phyloP scores from a whole-genome alignment of 148 eudicot genomes.

The Limonium bicolor region DNA sequence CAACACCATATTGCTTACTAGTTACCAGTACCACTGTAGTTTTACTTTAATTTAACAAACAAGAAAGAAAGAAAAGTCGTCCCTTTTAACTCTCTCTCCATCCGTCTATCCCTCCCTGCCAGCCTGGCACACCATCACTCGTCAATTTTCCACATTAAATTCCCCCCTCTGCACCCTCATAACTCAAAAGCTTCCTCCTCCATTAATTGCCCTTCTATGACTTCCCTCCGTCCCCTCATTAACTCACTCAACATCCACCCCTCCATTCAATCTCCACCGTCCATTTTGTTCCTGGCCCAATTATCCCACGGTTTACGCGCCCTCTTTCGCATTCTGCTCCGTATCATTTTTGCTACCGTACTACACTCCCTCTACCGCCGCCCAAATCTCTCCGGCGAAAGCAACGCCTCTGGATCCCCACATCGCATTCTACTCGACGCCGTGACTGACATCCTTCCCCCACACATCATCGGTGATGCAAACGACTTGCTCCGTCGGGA shows the following conservation, averaged over 20 bases:
- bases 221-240: neutral
- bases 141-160: constrained; percentile 21
- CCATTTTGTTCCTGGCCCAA: neutral
- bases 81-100: constrained; percentile 13
- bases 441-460: constrained; percentile 26
- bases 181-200: constrained; percentile 6
- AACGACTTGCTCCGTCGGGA: constrained; percentile 35
- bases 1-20: neutral
- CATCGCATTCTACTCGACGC: constrained; percentile 51
- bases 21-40: no score
- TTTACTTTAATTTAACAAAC: no score
- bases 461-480: constrained; percentile 59
- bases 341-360: neutral
- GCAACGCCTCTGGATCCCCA: constrained; percentile 84
- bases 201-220: constrained; percentile 16
- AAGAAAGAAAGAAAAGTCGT: neutral
- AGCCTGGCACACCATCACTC: neutral
- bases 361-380: constrained; percentile 5
- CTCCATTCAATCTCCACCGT: constrained; percentile 4
- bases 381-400: constrained; percentile 73
- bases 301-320: neutral
- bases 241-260: constrained; percentile 1
- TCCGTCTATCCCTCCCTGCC: constrained; percentile 27
- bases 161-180: neutral
- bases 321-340: neutral